A percentile compares a stretch with the other conserved stretches of the same genome.
phyloP scores from a whole-genome alignment of 306 rosid genomes.

The Gastrolobium bilobum region DNA sequence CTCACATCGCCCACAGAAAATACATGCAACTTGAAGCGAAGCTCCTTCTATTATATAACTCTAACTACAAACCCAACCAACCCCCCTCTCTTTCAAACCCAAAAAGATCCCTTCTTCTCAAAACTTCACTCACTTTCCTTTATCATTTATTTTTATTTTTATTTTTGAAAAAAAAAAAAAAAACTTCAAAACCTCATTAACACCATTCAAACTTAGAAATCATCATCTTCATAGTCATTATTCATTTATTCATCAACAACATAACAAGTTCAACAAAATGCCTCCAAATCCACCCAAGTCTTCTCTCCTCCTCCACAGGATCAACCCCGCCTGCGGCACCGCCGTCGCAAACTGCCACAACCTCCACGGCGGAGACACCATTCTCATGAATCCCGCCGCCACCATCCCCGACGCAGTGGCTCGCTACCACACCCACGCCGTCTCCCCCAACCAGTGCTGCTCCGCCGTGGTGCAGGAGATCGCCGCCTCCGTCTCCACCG shows the following conservation, averaged over 20 bases:
- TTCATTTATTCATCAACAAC: background rate
- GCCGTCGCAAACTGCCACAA: conserved; percentile 19
- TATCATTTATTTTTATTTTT: background rate
- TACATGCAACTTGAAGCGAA: conserved; percentile 3
- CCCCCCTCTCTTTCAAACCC: background rate
- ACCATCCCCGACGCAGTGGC: conserved; percentile 64
- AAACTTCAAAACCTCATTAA: background rate
- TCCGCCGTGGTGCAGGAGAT: conserved; percentile 84
- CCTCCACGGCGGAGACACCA: background rate
- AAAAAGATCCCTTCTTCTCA: background rate
- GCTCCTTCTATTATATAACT: conserved; percentile 41
- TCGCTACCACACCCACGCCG: conserved; percentile 63
- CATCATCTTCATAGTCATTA: background rate
- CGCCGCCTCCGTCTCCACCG: conserved; percentile 74
- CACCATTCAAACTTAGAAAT: background rate
- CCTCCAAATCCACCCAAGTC: conserved; percentile 64
- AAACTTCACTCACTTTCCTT: background rate
- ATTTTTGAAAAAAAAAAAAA: background rate
- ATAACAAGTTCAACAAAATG: conserved; percentile 11
- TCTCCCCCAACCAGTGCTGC: conserved; percentile 67
- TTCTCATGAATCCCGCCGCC: background rate
- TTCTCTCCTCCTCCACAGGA: conserved; percentile 61
- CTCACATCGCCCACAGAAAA: conserved; percentile 15
- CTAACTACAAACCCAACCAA: conserved; percentile 39
- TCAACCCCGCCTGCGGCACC: conserved; percentile 36